Percentiles rank a stretch among this genome's conserved stretches.
Conservation (phyloP, 352 stramenopile genomes). For the Globisporangium paroecandrum region DNA sequence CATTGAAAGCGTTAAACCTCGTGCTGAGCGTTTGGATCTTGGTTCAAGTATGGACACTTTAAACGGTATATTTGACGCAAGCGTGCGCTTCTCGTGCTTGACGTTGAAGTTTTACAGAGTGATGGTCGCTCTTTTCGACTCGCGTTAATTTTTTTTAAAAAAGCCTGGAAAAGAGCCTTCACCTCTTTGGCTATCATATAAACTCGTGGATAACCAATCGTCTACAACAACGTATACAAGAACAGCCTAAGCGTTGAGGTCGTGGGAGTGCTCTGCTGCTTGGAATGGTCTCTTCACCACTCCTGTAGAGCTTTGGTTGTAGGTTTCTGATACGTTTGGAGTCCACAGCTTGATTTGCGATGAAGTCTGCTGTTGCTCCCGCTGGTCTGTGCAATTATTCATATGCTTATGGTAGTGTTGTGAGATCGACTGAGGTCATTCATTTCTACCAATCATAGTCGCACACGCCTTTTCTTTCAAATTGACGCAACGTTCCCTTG, state of each 20-base stretch:
- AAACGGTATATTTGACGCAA: background rate
- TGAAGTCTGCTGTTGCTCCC: no score
- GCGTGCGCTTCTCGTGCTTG: background rate
- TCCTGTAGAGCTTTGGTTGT: no score
- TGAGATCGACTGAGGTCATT: background rate
- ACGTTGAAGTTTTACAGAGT: background rate
- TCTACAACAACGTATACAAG: no score
- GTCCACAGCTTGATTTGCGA: no score
- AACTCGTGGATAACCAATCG: no score
- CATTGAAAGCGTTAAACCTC: background rate
- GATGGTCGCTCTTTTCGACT: background rate
- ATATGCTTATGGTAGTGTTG: background rate
- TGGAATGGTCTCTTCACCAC: no score
- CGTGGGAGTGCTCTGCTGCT: no score
- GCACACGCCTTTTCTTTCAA: conserved; percentile 1
- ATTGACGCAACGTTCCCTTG: background rate
- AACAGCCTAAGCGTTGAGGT: no score
- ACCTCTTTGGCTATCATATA: no score
- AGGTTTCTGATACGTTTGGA: no score
- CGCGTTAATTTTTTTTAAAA: no score
- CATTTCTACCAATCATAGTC: background rate
- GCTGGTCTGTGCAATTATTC: background rate
- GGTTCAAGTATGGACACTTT: background rate
- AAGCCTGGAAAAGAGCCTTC: no score
- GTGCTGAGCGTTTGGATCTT: background rate